Percentiles rank a stretch among this genome's conserved stretches.
phyloP scores from a whole-genome alignment of 495 filamentous ascomycete species.

The Talaromyces proteolyticus region DNA sequence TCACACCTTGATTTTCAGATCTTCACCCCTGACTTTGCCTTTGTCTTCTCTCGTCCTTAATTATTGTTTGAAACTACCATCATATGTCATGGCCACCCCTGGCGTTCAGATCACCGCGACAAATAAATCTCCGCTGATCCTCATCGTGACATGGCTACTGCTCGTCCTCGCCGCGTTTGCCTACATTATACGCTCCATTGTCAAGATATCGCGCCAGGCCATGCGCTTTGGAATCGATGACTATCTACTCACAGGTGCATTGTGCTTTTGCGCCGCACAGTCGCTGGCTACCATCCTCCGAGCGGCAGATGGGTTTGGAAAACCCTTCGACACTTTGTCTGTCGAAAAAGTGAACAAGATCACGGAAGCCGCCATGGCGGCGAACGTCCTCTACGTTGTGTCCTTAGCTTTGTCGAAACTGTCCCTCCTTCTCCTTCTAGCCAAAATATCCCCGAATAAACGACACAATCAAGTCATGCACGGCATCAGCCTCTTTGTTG shows the following conservation, averaged over 20 bases:
- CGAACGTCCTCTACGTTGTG: not conserved
- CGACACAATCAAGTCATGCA: not conserved
- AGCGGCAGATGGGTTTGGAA: not conserved
- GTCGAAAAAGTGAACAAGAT: not conserved
- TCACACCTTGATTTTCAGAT: no score
- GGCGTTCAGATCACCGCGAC: slow-evolving; percentile 1
- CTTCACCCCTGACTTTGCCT: not conserved
- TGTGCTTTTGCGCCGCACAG: not conserved
- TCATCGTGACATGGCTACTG: not conserved
- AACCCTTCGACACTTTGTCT: not conserved
- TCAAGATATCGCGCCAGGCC: slow-evolving; percentile 1
- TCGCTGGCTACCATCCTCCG: not conserved
- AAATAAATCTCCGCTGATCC: slow-evolving; percentile 2
- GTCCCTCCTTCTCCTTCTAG: not conserved
- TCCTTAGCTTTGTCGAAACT: no score
- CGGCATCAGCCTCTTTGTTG: not conserved
- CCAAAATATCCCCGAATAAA: not conserved
- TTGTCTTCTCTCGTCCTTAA: not conserved
- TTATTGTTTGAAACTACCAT: not conserved
- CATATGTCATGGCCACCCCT: not conserved
- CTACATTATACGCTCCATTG: not conserved
- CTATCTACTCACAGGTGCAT: not conserved
- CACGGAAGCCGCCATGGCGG: not conserved
- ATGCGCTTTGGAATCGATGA: not conserved
- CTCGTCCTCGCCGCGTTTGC: not conserved